Base-by-base conservation (phyloP, 2,329 filamentous ascomycete genomes). In the Diaporthe sp. region DNA sequence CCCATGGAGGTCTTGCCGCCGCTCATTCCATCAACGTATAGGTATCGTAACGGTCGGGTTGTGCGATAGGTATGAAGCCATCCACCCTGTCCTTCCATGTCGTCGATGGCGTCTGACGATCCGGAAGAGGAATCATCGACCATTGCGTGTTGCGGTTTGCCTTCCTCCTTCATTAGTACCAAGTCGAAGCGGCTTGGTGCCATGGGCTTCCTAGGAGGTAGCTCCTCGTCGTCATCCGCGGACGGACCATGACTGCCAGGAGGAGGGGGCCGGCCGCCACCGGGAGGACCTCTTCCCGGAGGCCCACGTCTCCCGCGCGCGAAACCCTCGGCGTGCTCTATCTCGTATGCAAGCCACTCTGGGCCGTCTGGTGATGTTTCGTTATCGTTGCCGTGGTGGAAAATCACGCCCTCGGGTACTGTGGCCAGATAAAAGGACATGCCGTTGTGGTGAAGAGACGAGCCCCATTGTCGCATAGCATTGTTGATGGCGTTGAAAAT, bases 301-400 rank as follows among this genome's bases (percentile, higher is more conserved):
- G 47, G 60, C 28, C 49, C 49, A n/a, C 10, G 42, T 44, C 73
- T n/a, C 2, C 76, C 74, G 25, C 82, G 81, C 1, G 93, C 91
- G 83, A 95, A 95, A 3, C 86, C 81, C 78, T 93, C 86, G 0
- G 93, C 92, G 82, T 95, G 94, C 79, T 95, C 93, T 4, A 93
- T 88, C 81, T 95, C 94, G 80, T 95, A 95, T 0, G 94, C 94
- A 1, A 95, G 85, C 93, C 94, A 95, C 79, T 95, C 92, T 4
- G 87, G 88, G 0, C 87, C 88, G 3, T 83, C 82, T 0, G 94
- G 87, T 0, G 87, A 85, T 1, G 87, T 82, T 0, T 85, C 78
- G 0, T 80, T 81, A 12, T 78, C 78, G 0, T 87, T 88, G 17
- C 94, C 94, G 80, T 95, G 94, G 79, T 95, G 94, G 13, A 95